Evolutionary conservation across 2,329 filamentous ascomycete species (phyloP), one percentile per base, ranked within the genome.

Genomic region (Gnomoniopsis sp.): DNA sequence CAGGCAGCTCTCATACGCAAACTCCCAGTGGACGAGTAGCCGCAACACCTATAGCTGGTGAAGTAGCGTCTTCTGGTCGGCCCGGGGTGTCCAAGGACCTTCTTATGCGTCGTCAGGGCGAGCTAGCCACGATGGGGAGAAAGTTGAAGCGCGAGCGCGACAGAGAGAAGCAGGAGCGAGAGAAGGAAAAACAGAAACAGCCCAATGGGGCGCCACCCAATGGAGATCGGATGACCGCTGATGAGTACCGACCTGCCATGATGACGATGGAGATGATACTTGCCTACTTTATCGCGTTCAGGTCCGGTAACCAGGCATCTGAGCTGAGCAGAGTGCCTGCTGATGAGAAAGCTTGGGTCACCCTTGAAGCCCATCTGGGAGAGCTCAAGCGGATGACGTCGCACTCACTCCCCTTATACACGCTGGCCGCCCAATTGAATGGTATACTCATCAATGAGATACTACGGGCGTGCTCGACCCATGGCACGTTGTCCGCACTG

Each of bases 141-240:
- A 77, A 75, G 55, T 71, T 85, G 19, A 86, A 86, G 71, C 82
- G 84, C 61, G 72, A 77, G 14, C 79, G 81, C 26, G 83, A 86
- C 62, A 75, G 71, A 15, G 59, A 61, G 49, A 58, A 46, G 41
- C 51, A 53, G 6, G 51, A 85, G 71, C 81, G 84, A 60, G 72
- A 76, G 15, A 79, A 80, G 23, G 82, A 86, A 61, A 76, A 71
- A 12, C 56, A 61, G 22, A 59, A 44, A 34, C 59, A 55, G 49
- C 50, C 59, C 36, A 59, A 57, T 19, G 59, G 49, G 7, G 44
- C 59, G 7, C 22, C 56, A 6, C 36, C 51, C 17, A 61, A 65
- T 49, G 65, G 59, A 30, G 57, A 50, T 26, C 54, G 54, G 15
- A 46, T 46, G 48, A 38, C 48, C 11, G 49, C 36, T 19, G 59